phyloP scores from a whole-genome alignment of 2,329 filamentous ascomycete genomes.

The Fusarium sterilihyphosum region DNA sequence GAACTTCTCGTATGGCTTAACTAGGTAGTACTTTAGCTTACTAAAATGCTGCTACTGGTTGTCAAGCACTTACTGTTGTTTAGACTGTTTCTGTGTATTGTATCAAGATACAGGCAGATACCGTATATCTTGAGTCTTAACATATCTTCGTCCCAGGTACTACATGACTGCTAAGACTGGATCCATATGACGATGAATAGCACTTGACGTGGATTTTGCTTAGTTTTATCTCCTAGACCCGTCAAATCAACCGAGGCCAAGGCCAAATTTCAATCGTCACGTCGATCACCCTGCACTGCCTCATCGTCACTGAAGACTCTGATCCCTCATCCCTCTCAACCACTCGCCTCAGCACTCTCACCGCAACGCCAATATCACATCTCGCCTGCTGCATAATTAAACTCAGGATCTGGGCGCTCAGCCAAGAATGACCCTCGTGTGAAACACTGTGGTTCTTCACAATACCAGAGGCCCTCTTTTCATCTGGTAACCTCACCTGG shows the following conservation, averaged over 20 bases:
- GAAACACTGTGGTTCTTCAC: constrained; percentile 25
- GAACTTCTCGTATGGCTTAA: background rate
- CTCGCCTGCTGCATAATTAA: background rate
- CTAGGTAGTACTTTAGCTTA: background rate
- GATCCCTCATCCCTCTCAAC: background rate
- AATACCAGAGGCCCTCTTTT: constrained; percentile 27
- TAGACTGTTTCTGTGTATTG: background rate
- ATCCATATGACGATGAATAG: constrained; percentile 18
- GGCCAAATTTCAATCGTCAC: constrained; percentile 46
- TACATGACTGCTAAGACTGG: background rate
- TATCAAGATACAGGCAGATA: background rate
- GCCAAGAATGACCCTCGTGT: constrained; percentile 11
- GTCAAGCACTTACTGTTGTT: background rate
- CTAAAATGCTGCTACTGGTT: background rate
- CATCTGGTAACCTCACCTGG: constrained; percentile 6
- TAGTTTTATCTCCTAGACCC: constrained; percentile 2
- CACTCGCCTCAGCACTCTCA: constrained; percentile 5
- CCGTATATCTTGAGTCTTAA: background rate
- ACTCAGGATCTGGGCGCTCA: constrained; percentile 5
- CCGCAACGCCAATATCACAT: background rate
- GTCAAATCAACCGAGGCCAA: constrained; percentile 11
- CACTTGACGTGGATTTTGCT: constrained; percentile 17
- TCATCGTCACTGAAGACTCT: background rate
- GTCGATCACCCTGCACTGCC: constrained; percentile 30
- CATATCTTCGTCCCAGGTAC: background rate